A percentile compares a stretch with the other conserved stretches of the same genome.
Evolutionary conservation across 805 yeast genomes (phyloP).

Genomic region (Cyberlindnera subsufficiens): DNA sequence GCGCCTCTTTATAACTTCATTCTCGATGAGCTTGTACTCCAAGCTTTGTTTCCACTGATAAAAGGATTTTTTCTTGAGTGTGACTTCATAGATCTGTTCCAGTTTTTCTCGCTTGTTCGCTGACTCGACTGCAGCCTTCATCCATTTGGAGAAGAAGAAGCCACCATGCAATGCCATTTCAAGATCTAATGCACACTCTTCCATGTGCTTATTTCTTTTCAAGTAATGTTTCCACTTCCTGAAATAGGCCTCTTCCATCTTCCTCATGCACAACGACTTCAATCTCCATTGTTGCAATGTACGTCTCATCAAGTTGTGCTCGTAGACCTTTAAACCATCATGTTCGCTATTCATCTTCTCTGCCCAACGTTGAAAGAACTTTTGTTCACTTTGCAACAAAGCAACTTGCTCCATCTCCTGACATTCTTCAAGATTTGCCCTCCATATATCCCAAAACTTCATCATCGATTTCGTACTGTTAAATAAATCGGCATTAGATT

Average conservation of each 20-base stretch:
- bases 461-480: conserved; percentile 7
- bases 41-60: conserved; percentile 7
- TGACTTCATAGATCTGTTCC: not conserved
- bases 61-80: conserved; percentile 1
- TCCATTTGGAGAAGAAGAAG: conserved; percentile 22
- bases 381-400: conserved; percentile 7
- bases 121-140: not conserved
- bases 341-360: not conserved
- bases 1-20: conserved; percentile 2
- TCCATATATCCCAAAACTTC: conserved; percentile 19
- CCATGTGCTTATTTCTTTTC: not conserved
- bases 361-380: conserved; percentile 15
- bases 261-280: not conserved
- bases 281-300: conserved; percentile 13
- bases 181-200: conserved; percentile 9
- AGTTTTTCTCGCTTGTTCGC: not conserved
- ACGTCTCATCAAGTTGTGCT: conserved; percentile 1
- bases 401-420: conserved; percentile 10
- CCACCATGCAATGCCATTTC: conserved; percentile 21
- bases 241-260: not conserved
- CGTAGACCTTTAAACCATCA: conserved; percentile 5
- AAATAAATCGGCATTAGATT: conserved; percentile 17
- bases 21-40: conserved; percentile 6
- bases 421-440: conserved; percentile 7
- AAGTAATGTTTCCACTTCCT: conserved; percentile 9